phyloP scores from a whole-genome alignment of 352 stramenopile genomes.

The Pythium periplocum region DNA sequence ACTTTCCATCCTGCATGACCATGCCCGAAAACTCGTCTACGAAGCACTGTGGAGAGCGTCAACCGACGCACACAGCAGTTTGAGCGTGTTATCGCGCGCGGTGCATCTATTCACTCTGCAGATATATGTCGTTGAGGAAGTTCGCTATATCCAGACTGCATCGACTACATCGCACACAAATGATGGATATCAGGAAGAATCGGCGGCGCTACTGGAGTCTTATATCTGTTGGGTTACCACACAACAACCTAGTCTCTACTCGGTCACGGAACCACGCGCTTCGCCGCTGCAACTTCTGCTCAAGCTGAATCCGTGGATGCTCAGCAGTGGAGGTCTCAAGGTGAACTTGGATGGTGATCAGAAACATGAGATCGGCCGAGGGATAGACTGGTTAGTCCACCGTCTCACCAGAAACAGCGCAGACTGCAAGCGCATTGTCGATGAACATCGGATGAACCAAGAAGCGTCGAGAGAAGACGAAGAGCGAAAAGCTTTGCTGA shows the following conservation, averaged over 20 bases:
- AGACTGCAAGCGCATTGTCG: conserved; percentile 35
- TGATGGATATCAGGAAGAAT: conserved; percentile 36
- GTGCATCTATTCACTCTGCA: conserved; percentile 81
- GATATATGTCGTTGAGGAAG: conserved; percentile 75
- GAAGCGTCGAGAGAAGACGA: conserved; percentile 62
- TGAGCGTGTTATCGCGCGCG: conserved; percentile 62
- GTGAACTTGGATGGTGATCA: conserved; percentile 72
- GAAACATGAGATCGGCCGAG: conserved; percentile 78
- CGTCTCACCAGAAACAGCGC: conserved; percentile 44
- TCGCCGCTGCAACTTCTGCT: conserved; percentile 56
- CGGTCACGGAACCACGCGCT: conserved; percentile 24
- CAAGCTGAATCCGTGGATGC: conserved; percentile 69
- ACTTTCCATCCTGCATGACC: conserved; percentile 54
- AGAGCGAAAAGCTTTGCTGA: conserved; percentile 53
- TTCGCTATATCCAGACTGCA: conserved; percentile 58
- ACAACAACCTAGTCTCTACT: conserved; percentile 31
- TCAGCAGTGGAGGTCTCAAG: conserved; percentile 38
- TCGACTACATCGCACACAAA: conserved; percentile 34
- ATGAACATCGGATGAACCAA: conserved; percentile 53
- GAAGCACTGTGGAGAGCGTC: conserved; percentile 61
- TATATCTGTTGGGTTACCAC: conserved; percentile 59
- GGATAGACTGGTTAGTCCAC: conserved; percentile 76
- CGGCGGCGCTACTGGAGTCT: conserved; percentile 32
- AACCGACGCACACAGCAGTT: conserved; percentile 48
- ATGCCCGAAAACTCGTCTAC: conserved; percentile 58